A percentile compares a stretch with the other conserved stretches of the same genome.
Conservation (phyloP, 768 basidiomycete genomes). For the Russula sp. region DNA sequence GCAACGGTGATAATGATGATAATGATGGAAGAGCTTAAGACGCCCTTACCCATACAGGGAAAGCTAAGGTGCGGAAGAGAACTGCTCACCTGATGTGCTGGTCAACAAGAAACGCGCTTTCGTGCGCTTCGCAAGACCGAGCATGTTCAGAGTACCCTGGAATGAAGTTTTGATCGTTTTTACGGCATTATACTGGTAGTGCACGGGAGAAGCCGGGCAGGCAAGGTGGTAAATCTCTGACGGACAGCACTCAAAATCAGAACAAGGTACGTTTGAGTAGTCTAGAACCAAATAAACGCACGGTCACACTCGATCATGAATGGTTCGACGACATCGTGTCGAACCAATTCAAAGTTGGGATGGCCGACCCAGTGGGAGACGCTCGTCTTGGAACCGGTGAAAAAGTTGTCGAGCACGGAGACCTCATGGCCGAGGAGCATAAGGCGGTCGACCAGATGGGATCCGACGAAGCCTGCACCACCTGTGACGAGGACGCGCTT, state of each 20-base stretch:
- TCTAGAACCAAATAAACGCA: constrained; percentile 41
- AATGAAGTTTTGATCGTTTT: constrained; percentile 99
- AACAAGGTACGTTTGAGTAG: background rate
- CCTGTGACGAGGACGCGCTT: constrained; percentile 95
- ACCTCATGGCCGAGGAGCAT: constrained; percentile 98
- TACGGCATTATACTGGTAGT: constrained; percentile 97
- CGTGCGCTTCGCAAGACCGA: constrained; percentile 93
- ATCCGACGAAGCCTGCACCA: constrained; percentile 98
- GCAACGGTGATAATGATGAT: background rate
- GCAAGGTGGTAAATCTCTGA: constrained; percentile 97
- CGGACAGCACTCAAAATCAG: background rate
- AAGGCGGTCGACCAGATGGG: constrained; percentile 94
- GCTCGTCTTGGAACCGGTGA: constrained; percentile 97
- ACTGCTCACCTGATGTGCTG: constrained; percentile 78
- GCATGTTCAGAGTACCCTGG: constrained; percentile 98
- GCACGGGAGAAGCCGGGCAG: constrained; percentile 94
- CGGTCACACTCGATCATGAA: constrained; percentile 99
- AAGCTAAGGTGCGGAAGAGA: background rate
- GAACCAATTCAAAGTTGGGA: constrained; percentile 97
- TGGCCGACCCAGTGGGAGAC: constrained; percentile 96
- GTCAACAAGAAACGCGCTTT: constrained; percentile 96
- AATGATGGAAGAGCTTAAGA: background rate
- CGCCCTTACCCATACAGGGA: constrained; percentile 1
- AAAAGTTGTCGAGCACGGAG: constrained; percentile 97
- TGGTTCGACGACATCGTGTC: constrained; percentile 95